Evolutionary conservation across 768 basidiomycete species (phyloP), one percentile per base, ranked within the genome.

Genomic region (Tephrocybe sp.): DNA sequence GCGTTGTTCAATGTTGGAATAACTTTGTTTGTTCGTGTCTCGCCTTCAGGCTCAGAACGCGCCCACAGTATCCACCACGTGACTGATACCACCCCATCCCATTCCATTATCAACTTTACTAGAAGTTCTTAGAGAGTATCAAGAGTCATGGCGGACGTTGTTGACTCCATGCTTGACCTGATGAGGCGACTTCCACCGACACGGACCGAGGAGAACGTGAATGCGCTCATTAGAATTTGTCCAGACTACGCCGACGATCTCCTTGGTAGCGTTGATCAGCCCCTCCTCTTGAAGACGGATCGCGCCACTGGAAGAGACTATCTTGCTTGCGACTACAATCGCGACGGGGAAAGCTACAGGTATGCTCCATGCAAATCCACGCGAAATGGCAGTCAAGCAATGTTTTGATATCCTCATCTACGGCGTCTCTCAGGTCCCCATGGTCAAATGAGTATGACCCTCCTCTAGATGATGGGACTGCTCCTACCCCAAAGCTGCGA

Each of bases 381-480:
- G 33, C 19, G 14, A 22, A 19, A 35, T 38, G 14, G 26, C 13
- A n/a, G n/a, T 12, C 11, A 20, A 48, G 14, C 9, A 31, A 31
- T 38, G 44, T 43, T 26, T 26, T 26, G 26, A 26, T 26, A 26
- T 26, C 22, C 46, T 52, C 39, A 54, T 26, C n/a, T 9, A 44
- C 36, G 9, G 23, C 22, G 9, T 53, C n/a, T 43, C 39, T 2
- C 52, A 99, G 96, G 62, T 99, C 97, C 2, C 97, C 97, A 7
- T 98, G 96, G 95, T 94, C 95, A 19, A 99, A 98, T 66, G 87
- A 90, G 64, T 99, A 98, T 64, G 87, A 93, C 55, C 91, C 94
- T 19, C 88, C 88, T 1, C 68, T 93, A 39, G 87, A 94, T 16
- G 92, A 96, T 56, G 96, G 92, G 2, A 94, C 95, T 3, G 73